These are phyloP conservation scores for Yarrowia bubula DNA, from an alignment of 805 yeast species.

Conservation along the genomic window DNA sequence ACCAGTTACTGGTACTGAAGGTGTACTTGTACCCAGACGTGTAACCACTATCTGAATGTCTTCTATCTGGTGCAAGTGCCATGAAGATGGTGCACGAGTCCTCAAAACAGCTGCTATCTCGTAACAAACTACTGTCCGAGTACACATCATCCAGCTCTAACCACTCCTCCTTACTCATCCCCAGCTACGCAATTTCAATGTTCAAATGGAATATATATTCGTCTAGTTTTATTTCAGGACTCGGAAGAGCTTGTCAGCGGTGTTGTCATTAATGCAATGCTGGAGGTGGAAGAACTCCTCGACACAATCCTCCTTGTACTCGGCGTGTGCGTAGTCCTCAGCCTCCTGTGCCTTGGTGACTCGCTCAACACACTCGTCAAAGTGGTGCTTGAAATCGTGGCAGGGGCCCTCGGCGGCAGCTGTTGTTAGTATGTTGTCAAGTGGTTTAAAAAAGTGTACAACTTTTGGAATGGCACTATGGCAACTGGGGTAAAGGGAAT, in stretches of 20 bases:
- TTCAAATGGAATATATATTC: slow-evolving; percentile 24
- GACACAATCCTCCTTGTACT: slow-evolving; percentile 93
- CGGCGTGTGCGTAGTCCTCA: slow-evolving; percentile 73
- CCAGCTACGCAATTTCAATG: not conserved
- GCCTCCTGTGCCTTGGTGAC: slow-evolving; percentile 85
- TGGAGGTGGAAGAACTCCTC: slow-evolving; percentile 97
- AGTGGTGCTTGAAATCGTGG: slow-evolving; percentile 78
- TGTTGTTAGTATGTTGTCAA: slow-evolving; percentile 24
- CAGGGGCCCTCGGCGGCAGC: slow-evolving; percentile 73
- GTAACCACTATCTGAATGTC: too few relatives aligned
- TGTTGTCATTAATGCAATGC: slow-evolving; percentile 89
- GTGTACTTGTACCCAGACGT: too few relatives aligned
- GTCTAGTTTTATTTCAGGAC: slow-evolving; percentile 26
- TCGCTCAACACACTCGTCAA: slow-evolving; percentile 92
- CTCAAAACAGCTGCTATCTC: too few relatives aligned
- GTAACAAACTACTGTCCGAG: not conserved
- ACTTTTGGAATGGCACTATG: not conserved
- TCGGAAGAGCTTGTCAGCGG: slow-evolving; percentile 79
- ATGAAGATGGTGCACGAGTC: too few relatives aligned
- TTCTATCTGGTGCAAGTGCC: too few relatives aligned
- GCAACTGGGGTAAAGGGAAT: too few relatives aligned
- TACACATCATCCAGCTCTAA: not conserved
- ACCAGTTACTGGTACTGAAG: too few relatives aligned
- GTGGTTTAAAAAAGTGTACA: not conserved
- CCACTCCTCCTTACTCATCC: not conserved